Percentiles rank a stretch among this genome's conserved stretches.
Evolutionary conservation across 176 grass and related monocot species (phyloP).

Genomic region (Microstegium vimineum): DNA sequence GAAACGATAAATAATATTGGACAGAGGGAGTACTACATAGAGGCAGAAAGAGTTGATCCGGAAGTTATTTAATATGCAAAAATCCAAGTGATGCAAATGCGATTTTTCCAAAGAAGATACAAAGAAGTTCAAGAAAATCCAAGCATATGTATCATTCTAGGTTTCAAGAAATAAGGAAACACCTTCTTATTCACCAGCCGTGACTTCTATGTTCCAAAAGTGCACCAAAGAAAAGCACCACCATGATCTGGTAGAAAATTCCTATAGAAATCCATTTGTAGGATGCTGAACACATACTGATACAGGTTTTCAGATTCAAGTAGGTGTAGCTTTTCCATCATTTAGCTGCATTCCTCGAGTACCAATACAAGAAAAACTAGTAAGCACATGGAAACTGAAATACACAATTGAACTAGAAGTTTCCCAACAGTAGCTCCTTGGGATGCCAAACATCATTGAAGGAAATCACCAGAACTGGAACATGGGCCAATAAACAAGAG

Average conservation of each 20-base stretch:
- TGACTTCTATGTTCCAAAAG: slow-evolving; percentile 9
- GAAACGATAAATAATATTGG: too few relatives aligned
- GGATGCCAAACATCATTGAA: neutral
- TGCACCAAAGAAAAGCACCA: neutral
- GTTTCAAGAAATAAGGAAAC: neutral
- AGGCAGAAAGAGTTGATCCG: neutral
- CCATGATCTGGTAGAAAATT: neutral
- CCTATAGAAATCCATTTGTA: neutral
- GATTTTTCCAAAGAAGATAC: neutral
- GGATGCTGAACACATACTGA: neutral
- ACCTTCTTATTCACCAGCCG: neutral
- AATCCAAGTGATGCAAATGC: neutral
- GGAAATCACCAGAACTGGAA: neutral
- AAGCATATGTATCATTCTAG: neutral
- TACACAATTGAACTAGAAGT: neutral
- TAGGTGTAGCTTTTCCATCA: neutral
- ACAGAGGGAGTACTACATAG: too few relatives aligned
- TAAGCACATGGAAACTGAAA: neutral
- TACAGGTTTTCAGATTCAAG: neutral
- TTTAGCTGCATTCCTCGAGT: neutral
- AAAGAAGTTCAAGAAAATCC: neutral
- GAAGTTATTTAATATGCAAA: neutral
- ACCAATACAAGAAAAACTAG: neutral
- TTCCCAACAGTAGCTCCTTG: neutral
- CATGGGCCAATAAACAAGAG: neutral